Base-by-base conservation (phyloP, 2,329 filamentous ascomycete genomes). In the Colletotrichum endophyticum region DNA sequence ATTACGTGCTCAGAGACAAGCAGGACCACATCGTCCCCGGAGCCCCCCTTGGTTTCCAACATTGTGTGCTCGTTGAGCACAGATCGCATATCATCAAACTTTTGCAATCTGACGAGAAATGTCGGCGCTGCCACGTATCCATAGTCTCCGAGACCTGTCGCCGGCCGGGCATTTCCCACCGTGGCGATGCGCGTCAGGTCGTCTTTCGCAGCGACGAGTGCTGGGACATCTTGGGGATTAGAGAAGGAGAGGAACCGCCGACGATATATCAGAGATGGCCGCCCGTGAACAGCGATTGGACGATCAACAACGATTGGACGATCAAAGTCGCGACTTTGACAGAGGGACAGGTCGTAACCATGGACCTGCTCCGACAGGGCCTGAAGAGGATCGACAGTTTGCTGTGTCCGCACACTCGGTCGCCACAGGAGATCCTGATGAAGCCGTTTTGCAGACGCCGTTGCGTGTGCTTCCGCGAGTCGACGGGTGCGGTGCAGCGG, bases 31-130 rank as follows among this genome's bases (percentile, higher is more conserved):
- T 22, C n/a, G 12, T 22, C 1, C 13, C 27, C 4, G 16, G 59
- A 15, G 19, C 27, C 44, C 44, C n/a, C 6, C 44, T 8, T 22
- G 44, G n/a, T 53, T 53, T 53, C n/a, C 0, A 0, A 3, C 44
- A 3, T 3, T 4, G 0, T 53, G 44, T 0, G 44, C 44, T 53
- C 44, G 0, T 8, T 22, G 44, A 2, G 0, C 44, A 53, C 11
- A 13, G 4, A 9, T 53, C 44, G 44, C 4, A 53, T 53, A 53
- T 53, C 44, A 9, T 53, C 5, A 13, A 53, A 53, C 44, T 11
- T 53, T 12, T 53, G 11, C 44, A 0, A 53, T 22, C 44, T 22
- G 44, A 22, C 44, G 0, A 49, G 44, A 25, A 3, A 2, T 34
- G 28, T 30, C 59, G 2, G 11, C 6, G 3, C 16, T 28, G 28